These are phyloP conservation scores for Daedalea quercina DNA, from an alignment of 768 basidiomycete species.

Conservation along the genomic window DNA sequence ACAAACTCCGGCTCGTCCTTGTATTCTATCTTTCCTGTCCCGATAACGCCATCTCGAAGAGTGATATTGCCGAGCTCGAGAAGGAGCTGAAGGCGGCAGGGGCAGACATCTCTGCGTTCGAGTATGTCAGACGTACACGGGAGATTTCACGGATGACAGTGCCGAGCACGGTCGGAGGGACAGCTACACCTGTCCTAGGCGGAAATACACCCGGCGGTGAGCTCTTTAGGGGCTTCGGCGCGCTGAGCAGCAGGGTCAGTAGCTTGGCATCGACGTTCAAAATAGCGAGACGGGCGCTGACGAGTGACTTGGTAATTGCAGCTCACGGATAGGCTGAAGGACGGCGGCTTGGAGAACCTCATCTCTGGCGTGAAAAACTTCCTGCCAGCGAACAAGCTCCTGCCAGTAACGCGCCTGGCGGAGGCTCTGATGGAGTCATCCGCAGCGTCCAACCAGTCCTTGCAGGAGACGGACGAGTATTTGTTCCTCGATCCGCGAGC, in stretches of 20 bases:
- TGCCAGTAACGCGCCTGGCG: slow-evolving; percentile 85
- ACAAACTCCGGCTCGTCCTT: slow-evolving; percentile 92
- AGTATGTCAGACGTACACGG: slow-evolving; percentile 86
- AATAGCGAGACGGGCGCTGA: not conserved
- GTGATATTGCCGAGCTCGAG: slow-evolving; percentile 84
- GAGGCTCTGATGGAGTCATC: slow-evolving; percentile 99
- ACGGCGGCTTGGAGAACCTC: slow-evolving; percentile 93
- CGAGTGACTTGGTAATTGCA: slow-evolving; percentile 21
- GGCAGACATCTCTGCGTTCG: slow-evolving; percentile 76
- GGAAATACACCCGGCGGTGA: slow-evolving; percentile 71
- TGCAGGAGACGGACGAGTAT: slow-evolving; percentile 96
- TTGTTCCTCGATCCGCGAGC: slow-evolving; percentile 89
- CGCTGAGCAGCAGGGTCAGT: slow-evolving; percentile 75
- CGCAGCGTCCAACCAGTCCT: slow-evolving; percentile 85
- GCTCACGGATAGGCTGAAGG: slow-evolving; percentile 91
- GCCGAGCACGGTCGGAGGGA: slow-evolving; percentile 51
- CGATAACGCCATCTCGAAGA: slow-evolving; percentile 76
- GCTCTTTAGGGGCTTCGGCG: slow-evolving; percentile 90
- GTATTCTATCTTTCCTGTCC: slow-evolving; percentile 89
- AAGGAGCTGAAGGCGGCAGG: slow-evolving; percentile 79
- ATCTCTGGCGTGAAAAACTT: slow-evolving; percentile 98
- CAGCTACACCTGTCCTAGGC: slow-evolving; percentile 61
- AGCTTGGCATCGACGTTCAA: not conserved
- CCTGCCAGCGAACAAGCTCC: slow-evolving; percentile 88
- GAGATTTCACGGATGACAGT: slow-evolving; percentile 92